Evolutionary conservation across 2,329 filamentous ascomycete species (phyloP).

Genomic region (Aspergillus hiratsukae): DNA sequence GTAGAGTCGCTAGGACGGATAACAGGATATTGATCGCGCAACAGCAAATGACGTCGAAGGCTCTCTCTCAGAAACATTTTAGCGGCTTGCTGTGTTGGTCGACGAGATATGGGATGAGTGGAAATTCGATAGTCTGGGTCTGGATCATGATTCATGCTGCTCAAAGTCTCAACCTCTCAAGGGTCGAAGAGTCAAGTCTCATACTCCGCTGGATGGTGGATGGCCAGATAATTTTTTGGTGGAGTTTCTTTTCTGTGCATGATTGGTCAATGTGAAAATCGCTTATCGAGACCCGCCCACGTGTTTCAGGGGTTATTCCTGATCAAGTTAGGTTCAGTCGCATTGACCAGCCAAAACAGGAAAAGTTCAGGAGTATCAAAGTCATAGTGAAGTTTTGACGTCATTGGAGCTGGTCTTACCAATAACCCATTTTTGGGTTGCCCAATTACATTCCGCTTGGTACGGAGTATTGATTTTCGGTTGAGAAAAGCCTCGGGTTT

Average conservation of each 20-base stretch:
- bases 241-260: background rate
- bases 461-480: background rate
- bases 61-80: background rate
- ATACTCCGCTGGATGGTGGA: background rate
- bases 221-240: no score
- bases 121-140: background rate
- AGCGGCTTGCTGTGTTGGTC: background rate
- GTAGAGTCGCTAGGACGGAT: background rate
- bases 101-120: background rate
- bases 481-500: background rate
- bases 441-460: background rate
- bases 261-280: background rate
- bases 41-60: background rate
- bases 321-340: background rate
- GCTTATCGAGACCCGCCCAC: background rate
- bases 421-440: background rate
- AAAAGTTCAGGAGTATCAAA: background rate
- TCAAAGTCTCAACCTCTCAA: background rate
- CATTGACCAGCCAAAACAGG: background rate
- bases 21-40: background rate
- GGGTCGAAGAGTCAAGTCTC: background rate
- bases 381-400: background rate
- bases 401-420: background rate
- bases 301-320: background rate
- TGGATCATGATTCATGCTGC: background rate